Conservation (phyloP, 2,329 filamentous ascomycete genomes). For the Teratosphaeria nubilosa region DNA sequence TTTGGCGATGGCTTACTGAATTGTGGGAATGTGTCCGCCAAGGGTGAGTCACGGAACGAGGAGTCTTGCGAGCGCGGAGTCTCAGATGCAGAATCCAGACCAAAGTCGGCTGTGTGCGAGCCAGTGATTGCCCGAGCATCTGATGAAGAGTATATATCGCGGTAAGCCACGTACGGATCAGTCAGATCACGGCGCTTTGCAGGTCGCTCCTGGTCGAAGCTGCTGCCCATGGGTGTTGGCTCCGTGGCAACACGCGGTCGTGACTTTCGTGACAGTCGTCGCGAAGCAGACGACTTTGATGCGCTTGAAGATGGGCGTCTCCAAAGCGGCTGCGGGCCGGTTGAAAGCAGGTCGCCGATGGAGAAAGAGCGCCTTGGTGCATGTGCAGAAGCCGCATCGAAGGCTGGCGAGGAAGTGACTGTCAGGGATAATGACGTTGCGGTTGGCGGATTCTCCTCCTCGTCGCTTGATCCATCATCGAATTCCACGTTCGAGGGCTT, state of each 20-base stretch:
- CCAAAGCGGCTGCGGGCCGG: constrained; percentile 27
- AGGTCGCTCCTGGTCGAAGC: constrained; percentile 25
- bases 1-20: constrained; percentile 6
- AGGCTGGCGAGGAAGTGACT: constrained; percentile 12
- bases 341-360: constrained; percentile 34
- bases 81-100: constrained; percentile 13
- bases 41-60: constrained; percentile 6
- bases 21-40: constrained; percentile 5
- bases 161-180: constrained; percentile 11
- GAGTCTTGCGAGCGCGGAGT: constrained; percentile 10
- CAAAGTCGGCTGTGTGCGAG: constrained; percentile 11
- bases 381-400: constrained; percentile 23
- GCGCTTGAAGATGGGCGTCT: constrained; percentile 28
- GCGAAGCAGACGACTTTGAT: constrained; percentile 17
- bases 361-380: constrained; percentile 41
- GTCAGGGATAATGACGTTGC: constrained; percentile 15
- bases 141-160: constrained; percentile 18
- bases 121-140: constrained; percentile 8
- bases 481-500: constrained; percentile 15
- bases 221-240: constrained; percentile 29
- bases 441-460: constrained; percentile 5
- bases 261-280: constrained; percentile 18
- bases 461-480: constrained; percentile 15
- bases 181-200: constrained; percentile 29
- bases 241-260: constrained; percentile 19